These are phyloP conservation scores for Lentinula boryana DNA, from an alignment of 768 basidiomycete species.

Conservation along the genomic window DNA sequence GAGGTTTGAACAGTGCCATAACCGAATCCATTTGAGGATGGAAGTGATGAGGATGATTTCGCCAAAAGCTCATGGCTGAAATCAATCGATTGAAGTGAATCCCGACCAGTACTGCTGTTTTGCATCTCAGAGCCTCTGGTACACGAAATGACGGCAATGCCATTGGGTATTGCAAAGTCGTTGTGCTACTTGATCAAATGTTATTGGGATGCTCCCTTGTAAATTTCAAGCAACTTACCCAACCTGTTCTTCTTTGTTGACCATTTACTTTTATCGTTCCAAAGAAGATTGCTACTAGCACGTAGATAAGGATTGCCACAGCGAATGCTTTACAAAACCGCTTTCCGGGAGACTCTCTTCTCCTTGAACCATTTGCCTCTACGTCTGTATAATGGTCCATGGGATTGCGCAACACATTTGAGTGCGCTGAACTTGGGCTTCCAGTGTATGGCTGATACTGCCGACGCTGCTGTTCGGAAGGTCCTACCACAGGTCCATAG, in stretches of 20 bases:
- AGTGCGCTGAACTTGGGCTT: not conserved
- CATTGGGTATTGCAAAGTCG: not conserved
- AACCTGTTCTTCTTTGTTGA: not conserved
- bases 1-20: not conserved
- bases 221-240: not conserved
- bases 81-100: not conserved
- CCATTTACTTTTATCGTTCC: not conserved
- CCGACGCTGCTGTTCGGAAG: not conserved
- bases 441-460: not conserved
- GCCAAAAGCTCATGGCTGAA: not conserved
- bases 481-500: not conserved
- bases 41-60: not conserved
- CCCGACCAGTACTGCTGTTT: not conserved
- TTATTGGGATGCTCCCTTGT: too few relatives aligned
- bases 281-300: not conserved
- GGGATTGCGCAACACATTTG: not conserved
- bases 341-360: not conserved
- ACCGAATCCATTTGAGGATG: not conserved
- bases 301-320: slow-evolving; percentile 3
- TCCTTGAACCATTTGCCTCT: not conserved
- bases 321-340: slow-evolving; percentile 4
- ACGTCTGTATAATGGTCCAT: not conserved
- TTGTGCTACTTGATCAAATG: not conserved
- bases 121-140: slow-evolving; percentile 1
- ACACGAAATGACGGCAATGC: not conserved